Evolutionary conservation across 495 filamentous ascomycete genomes (phyloP).

Genomic region (Zalerion maritima): DNA sequence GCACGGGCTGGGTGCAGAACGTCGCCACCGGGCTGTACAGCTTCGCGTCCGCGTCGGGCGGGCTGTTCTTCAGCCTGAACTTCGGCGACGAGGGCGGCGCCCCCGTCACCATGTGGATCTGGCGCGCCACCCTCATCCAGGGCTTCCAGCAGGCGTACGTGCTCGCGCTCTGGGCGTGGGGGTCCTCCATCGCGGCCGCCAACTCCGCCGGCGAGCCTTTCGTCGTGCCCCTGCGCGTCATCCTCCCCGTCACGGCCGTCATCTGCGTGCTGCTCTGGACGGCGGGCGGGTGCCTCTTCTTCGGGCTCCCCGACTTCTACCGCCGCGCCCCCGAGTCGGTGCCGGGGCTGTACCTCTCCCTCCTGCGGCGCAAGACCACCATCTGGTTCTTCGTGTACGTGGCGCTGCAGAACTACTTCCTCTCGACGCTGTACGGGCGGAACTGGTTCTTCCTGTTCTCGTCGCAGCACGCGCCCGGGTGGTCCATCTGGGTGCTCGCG

Average conservation of each 20-base stretch:
- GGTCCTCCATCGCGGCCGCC: conserved; percentile 23
- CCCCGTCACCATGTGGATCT: conserved; percentile 48
- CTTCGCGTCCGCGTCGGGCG: conserved; percentile 42
- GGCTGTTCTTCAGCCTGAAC: conserved; percentile 51
- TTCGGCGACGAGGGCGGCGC: conserved; percentile 50
- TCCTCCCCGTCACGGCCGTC: conserved; percentile 34
- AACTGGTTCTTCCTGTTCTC: conserved; percentile 46
- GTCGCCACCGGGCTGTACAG: conserved; percentile 47
- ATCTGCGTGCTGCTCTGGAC: conserved; percentile 36
- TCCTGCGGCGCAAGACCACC: conserved; percentile 44
- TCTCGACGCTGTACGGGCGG: conserved; percentile 38
- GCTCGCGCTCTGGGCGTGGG: conserved; percentile 54
- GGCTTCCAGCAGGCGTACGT: conserved; percentile 51
- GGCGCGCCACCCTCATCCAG: conserved; percentile 47
- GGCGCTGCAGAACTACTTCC: conserved; percentile 53
- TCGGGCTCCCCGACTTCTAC: conserved; percentile 51
- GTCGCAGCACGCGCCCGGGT: conserved; percentile 34
- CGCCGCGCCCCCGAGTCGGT: conserved; percentile 52
- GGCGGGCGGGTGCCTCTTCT: conserved; percentile 35
- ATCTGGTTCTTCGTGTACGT: conserved; percentile 47
- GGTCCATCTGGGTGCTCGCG: conserved; percentile 37
- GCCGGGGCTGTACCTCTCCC: conserved; percentile 42
- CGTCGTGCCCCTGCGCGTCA: conserved; percentile 16
- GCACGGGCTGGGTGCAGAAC: conserved; percentile 37
- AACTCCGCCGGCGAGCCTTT: too few relatives aligned